These are phyloP conservation scores for Cyclotella kingstonii DNA, from an alignment of 108 stramenopile genomes.

Conservation along the genomic window DNA sequence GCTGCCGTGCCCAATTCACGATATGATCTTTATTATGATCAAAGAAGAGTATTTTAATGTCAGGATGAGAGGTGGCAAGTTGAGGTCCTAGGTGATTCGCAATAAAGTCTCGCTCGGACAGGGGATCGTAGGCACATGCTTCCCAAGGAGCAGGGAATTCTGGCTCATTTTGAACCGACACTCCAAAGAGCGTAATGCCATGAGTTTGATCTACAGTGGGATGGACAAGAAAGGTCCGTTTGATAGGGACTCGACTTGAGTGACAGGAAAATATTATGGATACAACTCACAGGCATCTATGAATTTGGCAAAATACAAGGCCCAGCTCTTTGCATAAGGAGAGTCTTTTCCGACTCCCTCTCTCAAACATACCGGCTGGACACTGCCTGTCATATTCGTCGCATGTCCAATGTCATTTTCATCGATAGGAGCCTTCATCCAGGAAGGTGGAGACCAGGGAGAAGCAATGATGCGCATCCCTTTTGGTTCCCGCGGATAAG, in stretches of 20 bases:
- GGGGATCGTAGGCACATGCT: conserved; percentile 85
- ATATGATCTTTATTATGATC: conserved; percentile 98
- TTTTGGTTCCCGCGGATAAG: conserved; percentile 41
- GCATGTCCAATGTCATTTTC: conserved; percentile 42
- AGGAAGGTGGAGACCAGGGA: conserved; percentile 94
- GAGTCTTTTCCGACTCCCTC: conserved; percentile 71
- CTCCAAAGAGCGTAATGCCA: conserved; percentile 66
- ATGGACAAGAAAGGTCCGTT: background rate
- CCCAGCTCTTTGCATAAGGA: conserved; percentile 78
- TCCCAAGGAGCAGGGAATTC: conserved; percentile 98
- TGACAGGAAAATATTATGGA: background rate
- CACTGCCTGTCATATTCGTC: conserved; percentile 66
- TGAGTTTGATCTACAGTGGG: conserved; percentile 42
- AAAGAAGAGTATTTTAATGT: conserved; percentile 85
- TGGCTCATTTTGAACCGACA: conserved; percentile 94
- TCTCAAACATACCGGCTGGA: conserved; percentile 72
- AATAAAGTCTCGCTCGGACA: conserved; percentile 77
- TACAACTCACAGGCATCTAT: conserved; percentile 60
- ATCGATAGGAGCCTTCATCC: conserved; percentile 90
- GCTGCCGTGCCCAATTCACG: conserved; percentile 58
- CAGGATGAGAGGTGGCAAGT: conserved; percentile 72
- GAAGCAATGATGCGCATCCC: conserved; percentile 75
- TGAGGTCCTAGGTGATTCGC: conserved; percentile 85
- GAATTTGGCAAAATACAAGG: conserved; percentile 82
- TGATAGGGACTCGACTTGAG: background rate